A percentile compares a stretch with the other conserved stretches of the same genome.
phyloP scores from a whole-genome alignment of 2,329 filamentous ascomycete genomes.

The Myotisia sp. region DNA sequence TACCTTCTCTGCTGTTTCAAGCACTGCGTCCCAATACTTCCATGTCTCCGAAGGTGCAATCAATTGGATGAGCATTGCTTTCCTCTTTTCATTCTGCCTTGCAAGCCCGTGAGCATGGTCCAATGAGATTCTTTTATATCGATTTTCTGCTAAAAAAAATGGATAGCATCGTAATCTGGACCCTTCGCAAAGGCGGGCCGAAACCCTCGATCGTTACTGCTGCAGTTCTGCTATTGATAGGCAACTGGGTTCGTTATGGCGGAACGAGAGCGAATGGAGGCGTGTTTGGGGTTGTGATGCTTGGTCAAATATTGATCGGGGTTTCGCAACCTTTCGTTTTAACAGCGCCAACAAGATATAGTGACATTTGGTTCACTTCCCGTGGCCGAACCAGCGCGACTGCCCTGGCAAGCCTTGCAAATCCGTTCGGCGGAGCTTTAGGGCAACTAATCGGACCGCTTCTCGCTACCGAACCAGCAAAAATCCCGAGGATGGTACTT shows the following conservation, averaged over 20 bases:
- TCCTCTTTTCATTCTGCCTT: constrained; percentile 69
- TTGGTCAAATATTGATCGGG: constrained; percentile 81
- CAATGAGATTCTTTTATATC: not conserved
- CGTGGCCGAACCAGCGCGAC: constrained; percentile 74
- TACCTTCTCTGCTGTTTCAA: constrained; percentile 73
- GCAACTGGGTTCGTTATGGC: constrained; percentile 84
- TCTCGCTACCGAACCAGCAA: constrained; percentile 47
- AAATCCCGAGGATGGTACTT: constrained; percentile 70
- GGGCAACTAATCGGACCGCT: constrained; percentile 77
- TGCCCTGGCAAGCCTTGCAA: constrained; percentile 69
- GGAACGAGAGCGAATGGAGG: constrained; percentile 48
- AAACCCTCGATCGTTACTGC: constrained; percentile 62
- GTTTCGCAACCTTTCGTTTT: constrained; percentile 86
- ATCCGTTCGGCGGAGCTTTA: constrained; percentile 77
- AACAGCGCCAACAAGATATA: constrained; percentile 76
- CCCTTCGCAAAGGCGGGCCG: constrained; percentile 62
- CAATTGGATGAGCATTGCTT: constrained; percentile 86
- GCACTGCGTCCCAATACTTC: constrained; percentile 62
- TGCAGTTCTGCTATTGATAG: constrained; percentile 58
- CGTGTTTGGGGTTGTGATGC: constrained; percentile 63
- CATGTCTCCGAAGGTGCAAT: constrained; percentile 57
- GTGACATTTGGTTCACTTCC: constrained; percentile 87
- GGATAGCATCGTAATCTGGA: constrained; percentile 50
- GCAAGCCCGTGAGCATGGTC: constrained; percentile 46
- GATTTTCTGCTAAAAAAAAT: not conserved